Evolutionary conservation across 108 stramenopile genomes (phyloP).

Genomic region (Stephanodiscus minutulus): DNA sequence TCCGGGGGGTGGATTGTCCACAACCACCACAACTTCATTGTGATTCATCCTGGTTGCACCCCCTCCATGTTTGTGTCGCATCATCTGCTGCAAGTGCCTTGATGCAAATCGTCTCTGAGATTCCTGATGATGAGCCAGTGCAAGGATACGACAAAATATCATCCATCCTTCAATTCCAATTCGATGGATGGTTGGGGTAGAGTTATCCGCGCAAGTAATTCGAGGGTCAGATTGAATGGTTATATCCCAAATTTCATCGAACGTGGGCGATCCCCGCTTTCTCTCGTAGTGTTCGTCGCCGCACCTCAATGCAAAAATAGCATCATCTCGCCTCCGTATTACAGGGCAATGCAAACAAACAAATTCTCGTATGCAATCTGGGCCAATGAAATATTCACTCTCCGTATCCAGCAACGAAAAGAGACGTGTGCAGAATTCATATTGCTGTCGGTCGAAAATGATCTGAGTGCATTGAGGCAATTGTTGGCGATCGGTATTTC

Average conservation of each 20-base stretch:
- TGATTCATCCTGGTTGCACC: constrained; percentile 44
- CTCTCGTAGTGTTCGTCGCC: constrained; percentile 8
- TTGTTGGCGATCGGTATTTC: background rate
- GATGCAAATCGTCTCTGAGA: constrained; percentile 81
- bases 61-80: constrained; percentile 74
- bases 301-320: constrained; percentile 36
- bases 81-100: constrained; percentile 85
- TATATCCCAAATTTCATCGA: constrained; percentile 82
- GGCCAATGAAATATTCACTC: constrained; percentile 61
- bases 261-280: constrained; percentile 56
- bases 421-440: constrained; percentile 67
- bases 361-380: constrained; percentile 72
- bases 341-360: constrained; percentile 79
- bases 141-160: constrained; percentile 85
- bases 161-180: constrained; percentile 86
- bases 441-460: constrained; percentile 62
- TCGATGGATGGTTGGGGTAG: constrained; percentile 11
- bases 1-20: constrained; percentile 79
- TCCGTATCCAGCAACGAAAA: constrained; percentile 85
- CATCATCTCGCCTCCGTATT: constrained; percentile 78
- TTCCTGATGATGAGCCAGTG: constrained; percentile 82
- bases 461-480: constrained; percentile 49
- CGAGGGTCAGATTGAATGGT: constrained; percentile 55
- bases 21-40: constrained; percentile 73
- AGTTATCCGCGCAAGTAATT: constrained; percentile 7